Evolutionary conservation across 192 early-diverging fungal species (phyloP).

Genomic region (Backusella psychrophila): DNA sequence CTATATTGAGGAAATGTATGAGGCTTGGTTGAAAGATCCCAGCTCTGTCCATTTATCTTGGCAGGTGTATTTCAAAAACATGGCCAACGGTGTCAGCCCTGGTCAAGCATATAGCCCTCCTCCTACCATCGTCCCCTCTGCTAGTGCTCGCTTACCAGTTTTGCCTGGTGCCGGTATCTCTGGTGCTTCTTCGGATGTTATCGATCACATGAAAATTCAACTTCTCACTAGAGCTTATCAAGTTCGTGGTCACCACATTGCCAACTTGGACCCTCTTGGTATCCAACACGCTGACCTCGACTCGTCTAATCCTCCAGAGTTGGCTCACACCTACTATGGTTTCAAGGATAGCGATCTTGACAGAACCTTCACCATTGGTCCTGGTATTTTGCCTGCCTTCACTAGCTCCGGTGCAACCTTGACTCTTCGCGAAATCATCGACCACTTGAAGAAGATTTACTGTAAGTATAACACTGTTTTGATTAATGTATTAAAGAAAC

Average conservation of each 20-base stretch:
- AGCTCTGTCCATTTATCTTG: slow-evolving; percentile 91
- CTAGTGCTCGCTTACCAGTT: slow-evolving; percentile 53
- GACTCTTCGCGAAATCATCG: slow-evolving; percentile 91
- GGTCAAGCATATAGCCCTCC: slow-evolving; percentile 75
- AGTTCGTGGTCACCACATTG: slow-evolving; percentile 94
- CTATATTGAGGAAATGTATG: slow-evolving; percentile 97
- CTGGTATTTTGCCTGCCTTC: slow-evolving; percentile 93
- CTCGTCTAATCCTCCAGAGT: slow-evolving; percentile 67
- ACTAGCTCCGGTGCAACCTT: slow-evolving; percentile 64
- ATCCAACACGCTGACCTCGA: slow-evolving; percentile 64
- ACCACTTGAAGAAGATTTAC: slow-evolving; percentile 80
- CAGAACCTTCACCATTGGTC: slow-evolving; percentile 88
- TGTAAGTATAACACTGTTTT: slow-evolving; percentile 51
- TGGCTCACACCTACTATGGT: slow-evolving; percentile 87
- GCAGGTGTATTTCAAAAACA: slow-evolving; percentile 94
- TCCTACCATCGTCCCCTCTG: slow-evolving; percentile 73
- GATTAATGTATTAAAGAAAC: background rate
- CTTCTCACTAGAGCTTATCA: slow-evolving; percentile 94
- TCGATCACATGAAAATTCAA: slow-evolving; percentile 99
- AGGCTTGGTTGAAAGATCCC: slow-evolving; percentile 88
- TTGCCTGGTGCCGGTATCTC: slow-evolving; percentile 51
- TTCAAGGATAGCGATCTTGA: slow-evolving; percentile 93
- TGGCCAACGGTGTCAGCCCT: slow-evolving; percentile 60
- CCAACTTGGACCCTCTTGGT: slow-evolving; percentile 93
- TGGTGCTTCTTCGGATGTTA: slow-evolving; percentile 55